Evolutionary conservation across 495 filamentous ascomycete species (phyloP).

Genomic region (Penicillium longicatenatum): DNA sequence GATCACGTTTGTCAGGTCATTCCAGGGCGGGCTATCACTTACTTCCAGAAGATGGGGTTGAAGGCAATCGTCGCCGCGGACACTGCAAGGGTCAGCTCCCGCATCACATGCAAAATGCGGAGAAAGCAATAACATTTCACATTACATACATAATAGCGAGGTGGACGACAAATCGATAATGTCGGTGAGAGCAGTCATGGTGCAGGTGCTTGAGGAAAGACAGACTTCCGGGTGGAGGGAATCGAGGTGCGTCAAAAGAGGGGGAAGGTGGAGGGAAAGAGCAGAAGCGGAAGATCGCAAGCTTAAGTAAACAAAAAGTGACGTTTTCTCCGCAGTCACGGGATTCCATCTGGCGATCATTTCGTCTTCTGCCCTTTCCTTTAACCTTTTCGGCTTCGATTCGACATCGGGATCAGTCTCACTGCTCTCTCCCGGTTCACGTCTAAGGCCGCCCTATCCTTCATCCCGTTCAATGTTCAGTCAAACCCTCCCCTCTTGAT

Average conservation of each 20-base stretch:
- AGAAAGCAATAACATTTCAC: slow-evolving; percentile 5
- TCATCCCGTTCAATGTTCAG: slow-evolving; percentile 14
- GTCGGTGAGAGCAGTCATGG: slow-evolving; percentile 42
- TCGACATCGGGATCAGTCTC: not conserved
- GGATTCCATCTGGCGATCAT: slow-evolving; percentile 4
- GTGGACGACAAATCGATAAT: slow-evolving; percentile 50
- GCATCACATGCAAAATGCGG: slow-evolving; percentile 40
- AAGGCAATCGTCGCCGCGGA: slow-evolving; percentile 54
- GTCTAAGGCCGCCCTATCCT: slow-evolving; percentile 2
- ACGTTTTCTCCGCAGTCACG: slow-evolving; percentile 20
- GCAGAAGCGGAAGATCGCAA: slow-evolving; percentile 12
- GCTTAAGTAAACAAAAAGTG: slow-evolving; percentile 38
- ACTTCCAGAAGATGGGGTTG: slow-evolving; percentile 63
- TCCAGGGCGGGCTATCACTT: slow-evolving; percentile 22
- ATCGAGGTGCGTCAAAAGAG: slow-evolving; percentile 7
- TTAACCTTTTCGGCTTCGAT: not conserved
- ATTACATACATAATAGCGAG: slow-evolving; percentile 44
- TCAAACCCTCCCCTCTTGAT: slow-evolving; percentile 24
- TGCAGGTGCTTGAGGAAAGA: not conserved
- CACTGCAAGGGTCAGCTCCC: slow-evolving; percentile 38
- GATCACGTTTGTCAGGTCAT: not conserved
- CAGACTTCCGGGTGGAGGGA: not conserved
- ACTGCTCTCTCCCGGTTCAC: not conserved
- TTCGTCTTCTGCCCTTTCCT: not conserved
- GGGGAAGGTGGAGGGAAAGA: slow-evolving; percentile 10